These are phyloP conservation scores for Hippophae gyantsensis DNA, from an alignment of 306 rosid species.

Conservation along the genomic window DNA sequence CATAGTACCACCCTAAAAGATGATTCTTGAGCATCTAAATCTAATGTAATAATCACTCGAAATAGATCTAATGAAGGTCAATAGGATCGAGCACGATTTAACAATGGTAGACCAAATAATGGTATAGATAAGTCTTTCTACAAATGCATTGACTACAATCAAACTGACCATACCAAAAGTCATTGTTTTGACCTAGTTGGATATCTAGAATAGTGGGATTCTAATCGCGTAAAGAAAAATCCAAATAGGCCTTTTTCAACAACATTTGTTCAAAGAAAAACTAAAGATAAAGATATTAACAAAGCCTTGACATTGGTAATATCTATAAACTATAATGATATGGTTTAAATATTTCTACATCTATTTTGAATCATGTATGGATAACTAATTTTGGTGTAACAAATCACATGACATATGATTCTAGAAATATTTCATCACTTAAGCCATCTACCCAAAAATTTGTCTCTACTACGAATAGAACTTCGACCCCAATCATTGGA, in stretches of 20 bases:
- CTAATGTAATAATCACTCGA: not conserved
- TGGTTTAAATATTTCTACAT: not conserved
- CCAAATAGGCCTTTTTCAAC: no score
- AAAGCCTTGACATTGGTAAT: not conserved
- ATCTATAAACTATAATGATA: not conserved
- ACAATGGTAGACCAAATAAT: no score
- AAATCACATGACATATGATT: not conserved
- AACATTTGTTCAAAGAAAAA: not conserved
- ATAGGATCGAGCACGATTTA: not conserved
- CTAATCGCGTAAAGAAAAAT: no score
- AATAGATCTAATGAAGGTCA: not conserved
- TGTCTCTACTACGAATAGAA: not conserved
- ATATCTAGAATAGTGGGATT: no score
- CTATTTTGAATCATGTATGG: not conserved
- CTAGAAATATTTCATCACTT: not conserved
- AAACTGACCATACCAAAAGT: no score
- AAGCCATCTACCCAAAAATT: not conserved
- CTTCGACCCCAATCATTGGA: not conserved
- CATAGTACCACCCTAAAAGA: no score
- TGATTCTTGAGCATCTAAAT: not conserved
- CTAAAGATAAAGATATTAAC: not conserved
- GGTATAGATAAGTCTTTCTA: no score
- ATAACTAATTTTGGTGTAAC: not conserved
- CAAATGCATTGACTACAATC: no score
- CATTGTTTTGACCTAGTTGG: no score